These are phyloP conservation scores for Apiotrichum siamense DNA, from an alignment of 1,284 basidiomycete genomes.

Conservation along the genomic window DNA sequence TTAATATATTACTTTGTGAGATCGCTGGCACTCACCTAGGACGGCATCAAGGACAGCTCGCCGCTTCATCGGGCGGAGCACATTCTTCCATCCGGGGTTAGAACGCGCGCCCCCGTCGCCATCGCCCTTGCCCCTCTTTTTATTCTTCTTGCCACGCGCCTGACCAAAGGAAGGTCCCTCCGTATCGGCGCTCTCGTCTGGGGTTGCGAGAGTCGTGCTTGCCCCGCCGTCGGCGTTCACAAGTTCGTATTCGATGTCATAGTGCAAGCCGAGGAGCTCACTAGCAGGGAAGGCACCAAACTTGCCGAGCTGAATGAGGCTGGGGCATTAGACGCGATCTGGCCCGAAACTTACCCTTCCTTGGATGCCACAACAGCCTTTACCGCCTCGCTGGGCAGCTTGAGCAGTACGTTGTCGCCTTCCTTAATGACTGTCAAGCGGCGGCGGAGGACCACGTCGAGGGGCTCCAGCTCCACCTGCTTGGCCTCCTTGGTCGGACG, in stretches of 20 bases:
- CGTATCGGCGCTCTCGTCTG: constrained; percentile 9
- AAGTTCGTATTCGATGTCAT: constrained; percentile 51
- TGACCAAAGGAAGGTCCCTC: constrained; percentile 23
- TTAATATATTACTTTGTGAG: constrained; percentile 4
- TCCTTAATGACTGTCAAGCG: constrained; percentile 42
- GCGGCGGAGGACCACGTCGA: constrained; percentile 34
- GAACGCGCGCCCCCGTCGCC: no score
- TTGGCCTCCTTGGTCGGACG: neutral
- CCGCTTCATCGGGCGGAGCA: constrained; percentile 32
- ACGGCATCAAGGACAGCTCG: constrained; percentile 35
- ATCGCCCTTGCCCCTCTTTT: constrained; percentile 26
- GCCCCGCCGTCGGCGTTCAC: constrained; percentile 16
- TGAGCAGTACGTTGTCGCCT: constrained; percentile 49
- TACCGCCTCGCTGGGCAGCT: constrained; percentile 47
- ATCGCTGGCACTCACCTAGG: constrained; percentile 26
- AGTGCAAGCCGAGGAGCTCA: constrained; percentile 47
- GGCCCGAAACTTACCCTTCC: constrained; percentile 31
- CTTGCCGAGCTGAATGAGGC: constrained; percentile 48
- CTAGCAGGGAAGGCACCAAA: constrained; percentile 48
- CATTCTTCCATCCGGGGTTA: constrained; percentile 37
- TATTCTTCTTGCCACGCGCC: constrained; percentile 28
- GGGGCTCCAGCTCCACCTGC: constrained; percentile 18
- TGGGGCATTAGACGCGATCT: constrained; percentile 8
- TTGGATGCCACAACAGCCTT: constrained; percentile 46
- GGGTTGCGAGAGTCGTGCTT: constrained; percentile 2